Conservation (phyloP, 2,329 filamentous ascomycete species). For the Aspergillus sp. region DNA sequence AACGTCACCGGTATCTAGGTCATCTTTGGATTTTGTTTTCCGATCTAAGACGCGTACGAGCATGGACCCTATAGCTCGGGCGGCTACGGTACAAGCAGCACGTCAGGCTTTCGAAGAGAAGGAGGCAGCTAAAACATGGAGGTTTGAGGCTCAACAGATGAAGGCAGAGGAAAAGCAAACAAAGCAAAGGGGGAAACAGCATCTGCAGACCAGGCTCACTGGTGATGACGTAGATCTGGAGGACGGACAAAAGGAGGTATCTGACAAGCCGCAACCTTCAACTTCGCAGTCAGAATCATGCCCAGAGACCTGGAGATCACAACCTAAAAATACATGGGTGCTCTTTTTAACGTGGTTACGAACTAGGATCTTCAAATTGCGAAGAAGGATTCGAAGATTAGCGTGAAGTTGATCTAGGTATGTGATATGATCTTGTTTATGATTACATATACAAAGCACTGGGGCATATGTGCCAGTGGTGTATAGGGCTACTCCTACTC, state of each 20-base stretch:
- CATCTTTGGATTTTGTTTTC: slow-evolving; percentile 60
- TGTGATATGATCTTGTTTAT: background rate
- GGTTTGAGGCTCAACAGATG: slow-evolving; percentile 55
- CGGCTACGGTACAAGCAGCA: slow-evolving; percentile 58
- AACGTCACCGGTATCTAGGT: slow-evolving; percentile 55
- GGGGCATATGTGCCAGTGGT: background rate
- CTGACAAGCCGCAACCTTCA: slow-evolving; percentile 24
- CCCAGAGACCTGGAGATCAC: slow-evolving; percentile 33
- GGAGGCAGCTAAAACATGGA: slow-evolving; percentile 59
- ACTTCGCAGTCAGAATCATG: slow-evolving; percentile 14
- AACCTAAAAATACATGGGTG: slow-evolving; percentile 50
- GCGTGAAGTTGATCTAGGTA: slow-evolving; percentile 18
- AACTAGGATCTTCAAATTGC: slow-evolving; percentile 57
- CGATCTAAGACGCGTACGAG: slow-evolving; percentile 53
- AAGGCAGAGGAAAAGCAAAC: slow-evolving; percentile 50
- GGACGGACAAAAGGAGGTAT: slow-evolving; percentile 20
- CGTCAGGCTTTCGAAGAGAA: slow-evolving; percentile 61
- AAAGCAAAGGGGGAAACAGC: slow-evolving; percentile 46
- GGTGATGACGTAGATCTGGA: slow-evolving; percentile 14
- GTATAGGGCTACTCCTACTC: background rate
- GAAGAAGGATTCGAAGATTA: slow-evolving; percentile 37
- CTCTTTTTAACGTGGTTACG: slow-evolving; percentile 60
- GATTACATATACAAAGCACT: background rate
- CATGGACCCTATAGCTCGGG: slow-evolving; percentile 56
- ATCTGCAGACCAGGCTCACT: slow-evolving; percentile 27